Evolutionary conservation across 2,329 filamentous ascomycete genomes (phyloP).

Genomic region (Ceratocystis papillata): DNA sequence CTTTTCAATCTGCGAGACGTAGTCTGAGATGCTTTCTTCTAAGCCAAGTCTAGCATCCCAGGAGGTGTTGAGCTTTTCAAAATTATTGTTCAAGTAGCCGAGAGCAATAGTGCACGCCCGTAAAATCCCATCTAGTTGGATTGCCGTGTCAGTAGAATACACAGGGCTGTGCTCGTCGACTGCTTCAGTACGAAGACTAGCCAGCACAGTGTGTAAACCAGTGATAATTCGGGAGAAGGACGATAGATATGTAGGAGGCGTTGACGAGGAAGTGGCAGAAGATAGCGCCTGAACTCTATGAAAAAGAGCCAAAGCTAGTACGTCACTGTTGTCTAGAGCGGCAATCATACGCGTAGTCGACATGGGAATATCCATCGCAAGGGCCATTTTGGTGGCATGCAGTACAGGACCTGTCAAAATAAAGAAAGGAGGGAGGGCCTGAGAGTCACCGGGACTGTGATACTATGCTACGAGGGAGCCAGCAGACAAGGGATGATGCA

Average conservation of each 20-base stretch:
- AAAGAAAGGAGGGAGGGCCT: not conserved
- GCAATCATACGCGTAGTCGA: conserved; percentile 27
- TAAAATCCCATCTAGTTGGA: conserved; percentile 43
- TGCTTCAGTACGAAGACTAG: conserved; percentile 47
- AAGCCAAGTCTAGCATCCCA: conserved; percentile 24
- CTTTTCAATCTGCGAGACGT: conserved; percentile 36
- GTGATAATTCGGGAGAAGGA: conserved; percentile 41
- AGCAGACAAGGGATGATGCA: not conserved
- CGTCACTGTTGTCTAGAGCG: conserved; percentile 46
- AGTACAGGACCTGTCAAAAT: not conserved
- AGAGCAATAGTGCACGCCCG: conserved; percentile 47
- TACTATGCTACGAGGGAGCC: not conserved
- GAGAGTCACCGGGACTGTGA: not conserved
- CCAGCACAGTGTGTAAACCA: conserved; percentile 45
- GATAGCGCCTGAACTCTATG: conserved; percentile 38
- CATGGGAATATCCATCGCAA: conserved; percentile 24
- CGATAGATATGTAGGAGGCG: conserved; percentile 32
- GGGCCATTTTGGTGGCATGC: conserved; percentile 13
- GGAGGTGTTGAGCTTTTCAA: conserved; percentile 37
- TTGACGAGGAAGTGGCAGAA: conserved; percentile 32
- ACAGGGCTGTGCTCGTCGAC: conserved; percentile 46
- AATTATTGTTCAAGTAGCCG: conserved; percentile 42
- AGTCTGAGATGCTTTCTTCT: conserved; percentile 26
- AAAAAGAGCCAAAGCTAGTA: conserved; percentile 45
- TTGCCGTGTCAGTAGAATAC: conserved; percentile 37